Conservation (phyloP, 2,329 filamentous ascomycete genomes). For the Mycogone perniciosa region DNA sequence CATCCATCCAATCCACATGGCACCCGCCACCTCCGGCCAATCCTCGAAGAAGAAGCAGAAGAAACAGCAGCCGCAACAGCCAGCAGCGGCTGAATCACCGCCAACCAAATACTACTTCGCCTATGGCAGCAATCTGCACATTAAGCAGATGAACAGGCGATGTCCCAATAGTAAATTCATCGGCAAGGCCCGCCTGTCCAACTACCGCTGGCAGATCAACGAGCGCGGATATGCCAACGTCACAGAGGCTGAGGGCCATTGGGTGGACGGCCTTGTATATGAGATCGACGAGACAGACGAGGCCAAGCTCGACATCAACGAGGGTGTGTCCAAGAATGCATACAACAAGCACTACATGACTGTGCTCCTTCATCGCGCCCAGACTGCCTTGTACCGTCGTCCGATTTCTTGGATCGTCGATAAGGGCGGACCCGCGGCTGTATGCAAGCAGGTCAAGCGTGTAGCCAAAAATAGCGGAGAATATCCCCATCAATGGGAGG, state of each 20-base stretch:
- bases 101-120: constrained; percentile 37
- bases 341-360: constrained; percentile 32
- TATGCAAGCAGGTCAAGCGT: constrained; percentile 19
- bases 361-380: constrained; percentile 28
- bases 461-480: constrained; percentile 13
- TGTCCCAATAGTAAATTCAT: constrained; percentile 37
- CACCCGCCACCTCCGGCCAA: constrained; percentile 6
- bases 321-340: constrained; percentile 34
- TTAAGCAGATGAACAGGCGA: constrained; percentile 38
- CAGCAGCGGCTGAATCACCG: constrained; percentile 14
- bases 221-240: constrained; percentile 42
- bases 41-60: constrained; percentile 4
- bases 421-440: constrained; percentile 27
- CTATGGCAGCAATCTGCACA: constrained; percentile 40
- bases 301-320: constrained; percentile 32
- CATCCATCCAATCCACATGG: constrained; percentile 17
- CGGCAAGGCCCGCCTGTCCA: constrained; percentile 32
- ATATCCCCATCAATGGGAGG: constrained; percentile 20
- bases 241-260: constrained; percentile 25
- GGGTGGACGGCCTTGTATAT: constrained; percentile 38
- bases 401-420: constrained; percentile 33
- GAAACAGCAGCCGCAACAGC: constrained; percentile 10
- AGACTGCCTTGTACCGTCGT: constrained; percentile 28
- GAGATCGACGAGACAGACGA: constrained; percentile 33
- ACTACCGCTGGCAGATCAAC: constrained; percentile 42